A percentile compares a stretch with the other conserved stretches of the same genome.
Conservation (phyloP, 306 rosid species). For the Erythrophleum fordii region DNA sequence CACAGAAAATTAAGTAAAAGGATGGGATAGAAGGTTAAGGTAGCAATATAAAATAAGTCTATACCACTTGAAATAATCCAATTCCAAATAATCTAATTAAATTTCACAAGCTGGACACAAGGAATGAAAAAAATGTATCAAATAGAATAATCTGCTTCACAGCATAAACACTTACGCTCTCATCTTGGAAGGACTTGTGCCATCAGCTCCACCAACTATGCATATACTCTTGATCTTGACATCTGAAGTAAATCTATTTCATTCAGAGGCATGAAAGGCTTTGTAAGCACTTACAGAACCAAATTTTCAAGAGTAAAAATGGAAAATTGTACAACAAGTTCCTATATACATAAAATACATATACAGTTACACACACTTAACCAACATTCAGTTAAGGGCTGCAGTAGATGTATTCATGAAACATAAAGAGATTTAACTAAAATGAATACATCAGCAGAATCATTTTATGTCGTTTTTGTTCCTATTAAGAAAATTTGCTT, state of each 20-base stretch:
- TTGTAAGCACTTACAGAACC: slow-evolving; percentile 31
- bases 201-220: slow-evolving; percentile 79
- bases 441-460: slow-evolving; percentile 2
- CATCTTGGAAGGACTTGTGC: slow-evolving; percentile 95
- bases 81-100: not conserved
- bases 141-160: slow-evolving; percentile 31
- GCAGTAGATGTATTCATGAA: not conserved
- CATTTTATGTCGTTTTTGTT: not conserved
- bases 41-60: not conserved
- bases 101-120: not conserved
- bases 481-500: not conserved
- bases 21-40: slow-evolving; percentile 10
- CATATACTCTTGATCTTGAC: slow-evolving; percentile 97
- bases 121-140: not conserved
- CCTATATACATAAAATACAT: not conserved
- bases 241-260: slow-evolving; percentile 85
- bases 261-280: slow-evolving; percentile 22
- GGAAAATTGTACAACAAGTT: slow-evolving; percentile 11
- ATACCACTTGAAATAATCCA: not conserved
- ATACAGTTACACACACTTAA: not conserved
- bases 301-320: not conserved
- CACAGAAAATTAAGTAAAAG: slow-evolving; percentile 6
- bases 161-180: slow-evolving; percentile 71
- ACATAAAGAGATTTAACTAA: slow-evolving; percentile 15
- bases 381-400: not conserved